Evolutionary conservation across 345 rosid species (phyloP).

Genomic region (Erucastrum elatum): DNA sequence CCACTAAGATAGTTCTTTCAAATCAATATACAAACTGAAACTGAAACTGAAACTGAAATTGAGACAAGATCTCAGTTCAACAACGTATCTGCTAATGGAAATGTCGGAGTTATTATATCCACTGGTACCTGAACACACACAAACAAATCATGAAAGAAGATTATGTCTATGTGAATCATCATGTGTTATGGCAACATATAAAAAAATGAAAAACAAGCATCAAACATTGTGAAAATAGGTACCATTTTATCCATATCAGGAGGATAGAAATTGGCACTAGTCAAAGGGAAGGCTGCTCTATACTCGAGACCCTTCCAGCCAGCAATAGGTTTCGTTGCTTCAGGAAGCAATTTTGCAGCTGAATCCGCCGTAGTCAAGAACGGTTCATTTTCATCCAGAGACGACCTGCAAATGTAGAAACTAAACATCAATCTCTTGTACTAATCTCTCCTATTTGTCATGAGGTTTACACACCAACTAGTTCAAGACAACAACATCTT

Average conservation of each 20-base stretch:
- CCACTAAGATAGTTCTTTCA: not conserved
- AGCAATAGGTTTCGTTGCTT: slow-evolving; percentile 57
- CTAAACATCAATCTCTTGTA: slow-evolving; percentile 19
- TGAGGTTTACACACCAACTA: not conserved
- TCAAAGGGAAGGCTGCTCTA: slow-evolving; percentile 73
- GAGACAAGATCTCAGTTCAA: slow-evolving; percentile 31
- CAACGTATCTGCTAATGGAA: slow-evolving; percentile 50
- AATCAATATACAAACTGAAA: not conserved
- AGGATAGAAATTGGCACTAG: slow-evolving; percentile 85
- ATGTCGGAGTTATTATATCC: slow-evolving; percentile 71
- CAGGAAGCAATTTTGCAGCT: slow-evolving; percentile 65
- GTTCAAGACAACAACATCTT: not conserved
- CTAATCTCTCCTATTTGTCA: not conserved
- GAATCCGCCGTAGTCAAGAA: slow-evolving; percentile 87
- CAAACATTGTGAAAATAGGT: slow-evolving; percentile 3
- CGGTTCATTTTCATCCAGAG: slow-evolving; percentile 85
- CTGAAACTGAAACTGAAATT: not conserved
- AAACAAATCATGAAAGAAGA: not conserved
- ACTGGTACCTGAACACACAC: slow-evolving; percentile 64
- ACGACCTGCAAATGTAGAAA: slow-evolving; percentile 58
- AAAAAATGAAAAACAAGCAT: slow-evolving; percentile 10
- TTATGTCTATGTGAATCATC: not conserved
- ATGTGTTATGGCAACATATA: not conserved
- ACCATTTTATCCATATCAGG: slow-evolving; percentile 94
- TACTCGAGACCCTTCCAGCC: slow-evolving; percentile 95